Base-by-base conservation (phyloP, 176 grass and related monocot species). In the Thalia dealbata region DNA sequence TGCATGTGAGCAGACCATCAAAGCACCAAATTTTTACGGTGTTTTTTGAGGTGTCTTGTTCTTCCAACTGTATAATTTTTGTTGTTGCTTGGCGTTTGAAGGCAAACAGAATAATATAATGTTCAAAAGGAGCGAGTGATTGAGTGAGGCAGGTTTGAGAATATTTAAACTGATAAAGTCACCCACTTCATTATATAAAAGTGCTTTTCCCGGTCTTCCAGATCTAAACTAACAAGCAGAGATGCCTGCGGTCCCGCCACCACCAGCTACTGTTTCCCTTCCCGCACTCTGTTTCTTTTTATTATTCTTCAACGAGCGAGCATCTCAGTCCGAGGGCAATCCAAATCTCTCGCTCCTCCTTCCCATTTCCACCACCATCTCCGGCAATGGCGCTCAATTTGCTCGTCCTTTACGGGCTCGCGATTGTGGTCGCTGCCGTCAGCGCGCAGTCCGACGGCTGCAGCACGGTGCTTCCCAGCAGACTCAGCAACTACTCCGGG, bases 401-500 rank as follows among this genome's bases (percentile, higher is more conserved):
- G 66, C 65, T 72, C 25, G 72, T 75, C 43, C 59, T 93, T 55
- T 69, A 91, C 27, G 78, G 80, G 13, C 61, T 73, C 13, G 22
- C 48, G 19, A 43, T 66, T 32, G 72, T 71, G 58, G 58, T n/a
- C n/a, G n/a, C n/a, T n/a, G n/a, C 50, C 35, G 95, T 71, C 14
- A 71, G 63, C 67, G 76, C 84, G 30, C 82, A 88, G 75, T 29
- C 46, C 55, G 69, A 96, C 8, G 83, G 79, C 81, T 99, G 95
- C 79, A 72, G 70, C 63, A 59, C 79, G 29, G 75, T 43, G 32
- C 81, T 96, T 41, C 93, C 89, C 21, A 0, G 75, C 16, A 7
- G 0, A 81, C 82, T 96, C n/a, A 73, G 26, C 69, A 92, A 88
- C 78, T 96, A 84, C 70, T 90, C 93, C 2, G 89, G 80, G 38